phyloP scores from a whole-genome alignment of 2,329 filamentous ascomycete genomes.

The Penicillium paneum region DNA sequence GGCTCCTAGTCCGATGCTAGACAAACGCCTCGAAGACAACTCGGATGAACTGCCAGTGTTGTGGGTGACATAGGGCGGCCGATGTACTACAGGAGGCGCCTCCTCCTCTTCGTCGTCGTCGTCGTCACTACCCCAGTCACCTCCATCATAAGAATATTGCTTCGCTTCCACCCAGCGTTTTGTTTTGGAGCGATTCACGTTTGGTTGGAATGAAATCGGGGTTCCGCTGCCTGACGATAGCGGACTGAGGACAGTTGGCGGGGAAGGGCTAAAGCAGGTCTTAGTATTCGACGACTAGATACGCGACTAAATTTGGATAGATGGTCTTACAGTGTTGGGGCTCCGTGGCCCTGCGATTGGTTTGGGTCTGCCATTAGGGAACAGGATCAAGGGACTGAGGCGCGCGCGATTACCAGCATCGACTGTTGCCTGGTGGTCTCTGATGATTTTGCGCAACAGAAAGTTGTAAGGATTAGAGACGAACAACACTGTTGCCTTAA shows the following conservation, averaged over 20 bases:
- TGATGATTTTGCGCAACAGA: neutral
- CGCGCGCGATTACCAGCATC: constrained; percentile 14
- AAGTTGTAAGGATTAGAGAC: neutral
- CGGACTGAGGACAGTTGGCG: constrained; percentile 26
- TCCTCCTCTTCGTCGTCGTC: constrained; percentile 63
- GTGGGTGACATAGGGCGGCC: constrained; percentile 26
- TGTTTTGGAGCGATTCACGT: constrained; percentile 84
- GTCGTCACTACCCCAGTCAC: constrained; percentile 77
- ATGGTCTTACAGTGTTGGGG: constrained; percentile 25
- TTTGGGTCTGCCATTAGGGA: constrained; percentile 28
- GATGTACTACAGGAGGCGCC: constrained; percentile 40
- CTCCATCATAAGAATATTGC: constrained; percentile 80
- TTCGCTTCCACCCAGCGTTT: constrained; percentile 95
- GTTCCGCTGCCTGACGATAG: constrained; percentile 35
- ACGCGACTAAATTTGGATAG: neutral
- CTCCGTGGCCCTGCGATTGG: constrained; percentile 24
- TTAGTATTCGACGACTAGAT: constrained; percentile 12
- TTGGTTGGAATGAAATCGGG: constrained; percentile 68
- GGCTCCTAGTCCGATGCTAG: constrained; percentile 10
- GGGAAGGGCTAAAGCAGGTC: constrained; percentile 14
- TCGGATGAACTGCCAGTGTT: constrained; percentile 27
- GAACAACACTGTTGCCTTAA: neutral
- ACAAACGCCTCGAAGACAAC: constrained; percentile 19
- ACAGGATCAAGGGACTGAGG: constrained; percentile 2
- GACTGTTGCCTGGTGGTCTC: constrained; percentile 11